These are phyloP conservation scores for Styphnolobium japonicum DNA, from an alignment of 306 rosid genomes.

Conservation along the genomic window DNA sequence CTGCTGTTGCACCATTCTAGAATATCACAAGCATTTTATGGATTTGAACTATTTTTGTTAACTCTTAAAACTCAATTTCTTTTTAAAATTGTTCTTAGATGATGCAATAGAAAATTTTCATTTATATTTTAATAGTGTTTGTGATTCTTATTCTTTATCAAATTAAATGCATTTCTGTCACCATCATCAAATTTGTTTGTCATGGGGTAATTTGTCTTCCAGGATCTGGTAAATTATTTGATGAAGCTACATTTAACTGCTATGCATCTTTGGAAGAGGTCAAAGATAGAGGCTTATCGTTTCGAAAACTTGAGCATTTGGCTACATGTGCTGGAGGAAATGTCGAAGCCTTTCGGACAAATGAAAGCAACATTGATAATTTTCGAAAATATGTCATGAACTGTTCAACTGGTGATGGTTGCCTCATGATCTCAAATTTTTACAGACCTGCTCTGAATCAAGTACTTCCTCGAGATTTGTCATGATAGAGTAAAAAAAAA, in stretches of 20 bases:
- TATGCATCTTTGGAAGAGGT: conserved; percentile 67
- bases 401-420: conserved; percentile 54
- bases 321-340: conserved; percentile 77
- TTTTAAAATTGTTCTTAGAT: too few relatives aligned
- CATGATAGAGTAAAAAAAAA: not conserved
- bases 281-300: conserved; percentile 61
- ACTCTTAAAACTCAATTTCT: too few relatives aligned
- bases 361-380: conserved; percentile 44
- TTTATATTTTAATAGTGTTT: too few relatives aligned
- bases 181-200: not conserved
- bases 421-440: conserved; percentile 59
- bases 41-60: too few relatives aligned
- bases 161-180: not conserved
- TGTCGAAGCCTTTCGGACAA: conserved; percentile 62
- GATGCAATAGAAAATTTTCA: too few relatives aligned
- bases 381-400: conserved; percentile 47
- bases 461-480: conserved; percentile 27
- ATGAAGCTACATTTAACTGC: conserved; percentile 74
- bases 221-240: conserved; percentile 84
- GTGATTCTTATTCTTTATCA: too few relatives aligned
- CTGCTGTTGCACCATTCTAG: too few relatives aligned
- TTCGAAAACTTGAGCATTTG: conserved; percentile 65
- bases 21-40: too few relatives aligned
- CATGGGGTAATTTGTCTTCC: not conserved
- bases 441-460: conserved; percentile 56